Evolutionary conservation across 257 asterid genomes (phyloP).

Genomic region (Solanum pennellii): DNA sequence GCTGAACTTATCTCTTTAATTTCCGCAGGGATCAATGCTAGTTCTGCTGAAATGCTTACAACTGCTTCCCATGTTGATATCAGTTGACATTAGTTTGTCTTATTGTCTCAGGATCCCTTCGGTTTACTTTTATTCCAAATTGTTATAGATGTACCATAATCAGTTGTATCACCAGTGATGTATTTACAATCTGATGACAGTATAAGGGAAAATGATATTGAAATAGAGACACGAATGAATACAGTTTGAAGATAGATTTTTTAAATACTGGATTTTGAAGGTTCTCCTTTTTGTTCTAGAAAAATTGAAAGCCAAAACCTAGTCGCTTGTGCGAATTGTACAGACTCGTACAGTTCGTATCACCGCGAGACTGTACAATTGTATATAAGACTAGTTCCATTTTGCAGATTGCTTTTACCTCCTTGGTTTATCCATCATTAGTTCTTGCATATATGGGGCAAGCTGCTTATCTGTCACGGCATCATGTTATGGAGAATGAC

Average conservation of each 20-base stretch:
- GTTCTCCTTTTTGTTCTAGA: neutral
- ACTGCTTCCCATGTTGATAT: neutral
- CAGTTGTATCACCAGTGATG: neutral
- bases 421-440: slow-evolving; percentile 68
- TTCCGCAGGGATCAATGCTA: neutral
- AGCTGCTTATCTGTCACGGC: slow-evolving; percentile 86
- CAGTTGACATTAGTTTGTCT: neutral
- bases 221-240: neutral
- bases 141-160: neutral
- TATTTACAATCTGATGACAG: neutral
- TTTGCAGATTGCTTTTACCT: slow-evolving; percentile 74
- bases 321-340: neutral
- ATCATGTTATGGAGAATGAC: slow-evolving; percentile 30
- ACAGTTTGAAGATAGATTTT: neutral
- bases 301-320: neutral
- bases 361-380: neutral
- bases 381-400: slow-evolving; percentile 2
- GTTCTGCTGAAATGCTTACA: neutral
- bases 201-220: neutral
- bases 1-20: neutral
- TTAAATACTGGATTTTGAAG: neutral
- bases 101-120: neutral
- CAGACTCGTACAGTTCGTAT: neutral
- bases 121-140: neutral
- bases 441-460: slow-evolving; percentile 95